Conservation (phyloP, 495 filamentous ascomycete species). For the Penicillium chermesinum region DNA sequence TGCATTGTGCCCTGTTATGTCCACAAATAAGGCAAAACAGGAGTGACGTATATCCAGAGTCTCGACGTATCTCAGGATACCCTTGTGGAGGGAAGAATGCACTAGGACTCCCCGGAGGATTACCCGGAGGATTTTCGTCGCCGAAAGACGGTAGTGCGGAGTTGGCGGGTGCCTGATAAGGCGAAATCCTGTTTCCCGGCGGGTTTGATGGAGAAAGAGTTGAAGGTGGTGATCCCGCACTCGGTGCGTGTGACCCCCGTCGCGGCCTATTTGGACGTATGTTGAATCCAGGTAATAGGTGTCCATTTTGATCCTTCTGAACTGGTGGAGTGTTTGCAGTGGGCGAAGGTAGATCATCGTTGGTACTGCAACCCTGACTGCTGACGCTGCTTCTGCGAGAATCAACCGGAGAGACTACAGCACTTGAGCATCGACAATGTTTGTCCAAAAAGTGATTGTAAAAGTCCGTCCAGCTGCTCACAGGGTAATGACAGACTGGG, state of each 20-base stretch:
- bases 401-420: background rate
- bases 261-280: background rate
- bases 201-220: background rate
- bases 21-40: background rate
- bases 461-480: background rate
- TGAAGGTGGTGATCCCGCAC: background rate
- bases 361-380: background rate
- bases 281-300: background rate
- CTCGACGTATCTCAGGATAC: background rate
- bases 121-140: background rate
- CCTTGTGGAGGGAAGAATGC: background rate
- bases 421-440: background rate
- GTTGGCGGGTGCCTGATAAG: background rate
- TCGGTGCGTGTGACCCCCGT: background rate
- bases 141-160: background rate
- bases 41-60: background rate
- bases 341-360: background rate
- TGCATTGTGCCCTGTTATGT: background rate
- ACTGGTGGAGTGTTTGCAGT: background rate
- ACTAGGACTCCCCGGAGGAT: background rate
- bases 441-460: background rate
- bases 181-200: background rate
- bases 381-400: background rate
- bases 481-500: background rate
- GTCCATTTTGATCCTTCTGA: background rate